These are phyloP conservation scores for Vachellia collinsii DNA, from an alignment of 306 rosid genomes.

Conservation along the genomic window DNA sequence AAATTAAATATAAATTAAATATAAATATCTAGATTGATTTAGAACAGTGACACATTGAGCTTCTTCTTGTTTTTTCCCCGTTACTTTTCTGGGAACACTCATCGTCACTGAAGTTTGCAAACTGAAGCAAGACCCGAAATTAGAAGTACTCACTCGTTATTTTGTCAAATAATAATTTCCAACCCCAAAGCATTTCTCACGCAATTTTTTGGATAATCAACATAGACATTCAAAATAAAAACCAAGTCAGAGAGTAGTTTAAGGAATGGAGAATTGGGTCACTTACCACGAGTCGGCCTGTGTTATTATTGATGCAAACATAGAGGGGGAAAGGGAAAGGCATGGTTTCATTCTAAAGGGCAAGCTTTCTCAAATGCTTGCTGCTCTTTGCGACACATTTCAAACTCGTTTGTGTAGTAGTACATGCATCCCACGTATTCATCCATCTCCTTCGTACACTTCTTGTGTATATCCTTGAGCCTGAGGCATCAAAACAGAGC, in stretches of 20 bases:
- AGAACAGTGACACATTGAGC: background rate
- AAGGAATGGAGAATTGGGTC: background rate
- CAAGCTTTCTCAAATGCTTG: slow-evolving; percentile 77
- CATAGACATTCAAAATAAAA: background rate
- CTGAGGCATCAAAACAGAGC: slow-evolving; percentile 50
- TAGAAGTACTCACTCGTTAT: background rate
- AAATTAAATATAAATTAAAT: too few relatives aligned
- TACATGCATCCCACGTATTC: slow-evolving; percentile 91
- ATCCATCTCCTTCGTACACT: slow-evolving; percentile 96
- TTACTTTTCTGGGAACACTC: background rate
- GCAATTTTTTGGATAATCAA: background rate
- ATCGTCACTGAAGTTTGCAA: background rate
- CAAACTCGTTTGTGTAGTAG: slow-evolving; percentile 91
- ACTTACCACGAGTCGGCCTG: slow-evolving; percentile 43
- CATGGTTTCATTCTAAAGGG: slow-evolving; percentile 67
- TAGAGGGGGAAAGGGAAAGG: background rate
- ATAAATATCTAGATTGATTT: too few relatives aligned
- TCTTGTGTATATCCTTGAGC: slow-evolving; percentile 88
- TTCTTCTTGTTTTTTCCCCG: background rate
- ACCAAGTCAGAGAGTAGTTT: background rate
- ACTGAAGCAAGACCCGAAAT: background rate
- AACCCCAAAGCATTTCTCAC: background rate
- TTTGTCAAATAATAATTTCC: background rate
- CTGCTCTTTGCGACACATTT: slow-evolving; percentile 96
- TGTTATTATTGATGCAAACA: slow-evolving; percentile 49